A percentile compares a stretch with the other conserved stretches of the same genome.
phyloP scores from a whole-genome alignment of 2,329 filamentous ascomycete species.

The Macrophomina pseudophaseolina region DNA sequence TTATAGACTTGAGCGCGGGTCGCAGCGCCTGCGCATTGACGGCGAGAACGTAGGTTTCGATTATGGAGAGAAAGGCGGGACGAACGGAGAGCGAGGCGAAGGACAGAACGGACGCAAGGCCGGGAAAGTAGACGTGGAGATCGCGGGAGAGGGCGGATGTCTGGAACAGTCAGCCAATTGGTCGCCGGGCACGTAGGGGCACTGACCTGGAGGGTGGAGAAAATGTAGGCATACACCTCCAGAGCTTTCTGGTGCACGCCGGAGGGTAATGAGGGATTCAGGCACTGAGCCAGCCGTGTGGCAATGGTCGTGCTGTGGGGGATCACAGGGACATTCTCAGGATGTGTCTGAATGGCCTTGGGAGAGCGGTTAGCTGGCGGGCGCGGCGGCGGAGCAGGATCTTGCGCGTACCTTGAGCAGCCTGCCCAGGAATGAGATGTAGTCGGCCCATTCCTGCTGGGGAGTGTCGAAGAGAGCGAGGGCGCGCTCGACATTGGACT shows the following conservation, averaged over 20 bases:
- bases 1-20: conserved; percentile 86
- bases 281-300: conserved; percentile 90
- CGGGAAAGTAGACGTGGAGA: conserved; percentile 85
- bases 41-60: conserved; percentile 79
- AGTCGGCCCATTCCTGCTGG: conserved; percentile 98
- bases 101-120: conserved; percentile 84
- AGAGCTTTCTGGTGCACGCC: conserved; percentile 97
- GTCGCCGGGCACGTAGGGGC: conserved; percentile 56
- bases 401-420: conserved; percentile 74
- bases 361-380: conserved; percentile 22
- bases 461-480: conserved; percentile 89
- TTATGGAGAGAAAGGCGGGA: conserved; percentile 79
- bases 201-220: conserved; percentile 71
- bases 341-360: conserved; percentile 86
- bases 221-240: conserved; percentile 91
- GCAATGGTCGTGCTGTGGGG: conserved; percentile 84
- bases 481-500: conserved; percentile 82
- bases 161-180: conserved; percentile 36
- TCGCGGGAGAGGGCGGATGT: conserved; percentile 78
- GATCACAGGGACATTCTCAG: conserved; percentile 71
- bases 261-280: conserved; percentile 90
- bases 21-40: conserved; percentile 74
- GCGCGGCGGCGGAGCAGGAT: background rate
- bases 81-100: conserved; percentile 94
- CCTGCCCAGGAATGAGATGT: conserved; percentile 93